Evolutionary conservation across 2,329 filamentous ascomycete genomes (phyloP).

Genomic region (Colletotrichum tanaceti): DNA sequence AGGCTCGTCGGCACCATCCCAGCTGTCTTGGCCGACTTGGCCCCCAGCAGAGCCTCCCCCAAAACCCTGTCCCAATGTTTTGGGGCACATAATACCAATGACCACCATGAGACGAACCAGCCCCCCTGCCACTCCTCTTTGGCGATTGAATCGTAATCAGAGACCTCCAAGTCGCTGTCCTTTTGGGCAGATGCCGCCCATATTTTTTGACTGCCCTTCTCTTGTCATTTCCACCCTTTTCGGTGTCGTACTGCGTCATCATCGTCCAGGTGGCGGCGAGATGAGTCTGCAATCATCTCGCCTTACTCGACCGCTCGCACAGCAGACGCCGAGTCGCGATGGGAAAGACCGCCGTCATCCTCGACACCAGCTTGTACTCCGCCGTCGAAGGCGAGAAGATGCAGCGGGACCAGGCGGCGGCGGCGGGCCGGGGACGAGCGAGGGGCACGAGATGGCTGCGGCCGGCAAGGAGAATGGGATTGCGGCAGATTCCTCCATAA

Average conservation of each 20-base stretch:
- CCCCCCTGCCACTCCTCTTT: conserved; percentile 20
- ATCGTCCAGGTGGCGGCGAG: conserved; percentile 57
- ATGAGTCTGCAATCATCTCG: conserved; percentile 53
- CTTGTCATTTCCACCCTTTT: not conserved
- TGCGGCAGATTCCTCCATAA: no score
- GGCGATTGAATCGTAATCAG: conserved; percentile 23
- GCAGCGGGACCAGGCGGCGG: conserved; percentile 43
- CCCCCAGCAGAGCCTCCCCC: conserved; percentile 9
- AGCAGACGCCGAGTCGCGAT: conserved; percentile 44
- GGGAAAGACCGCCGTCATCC: conserved; percentile 59
- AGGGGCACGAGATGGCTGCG: conserved; percentile 43
- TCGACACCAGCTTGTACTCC: conserved; percentile 70
- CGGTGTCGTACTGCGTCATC: conserved; percentile 68
- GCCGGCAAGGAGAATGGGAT: conserved; percentile 45
- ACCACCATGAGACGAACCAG: not conserved
- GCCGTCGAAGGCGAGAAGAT: conserved; percentile 55
- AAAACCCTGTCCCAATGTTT: conserved; percentile 13
- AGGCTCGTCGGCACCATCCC: not conserved
- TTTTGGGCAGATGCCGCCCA: conserved; percentile 11
- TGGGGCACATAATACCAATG: conserved; percentile 7
- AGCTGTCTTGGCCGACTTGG: not conserved
- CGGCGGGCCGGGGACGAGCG: conserved; percentile 38
- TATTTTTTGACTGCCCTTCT: conserved; percentile 17
- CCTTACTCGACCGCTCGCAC: conserved; percentile 64
- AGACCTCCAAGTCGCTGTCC: conserved; percentile 3